A percentile compares a stretch with the other conserved stretches of the same genome.
Evolutionary conservation across 2,329 filamentous ascomycete genomes (phyloP).

Genomic region (Claviceps fusiformis): DNA sequence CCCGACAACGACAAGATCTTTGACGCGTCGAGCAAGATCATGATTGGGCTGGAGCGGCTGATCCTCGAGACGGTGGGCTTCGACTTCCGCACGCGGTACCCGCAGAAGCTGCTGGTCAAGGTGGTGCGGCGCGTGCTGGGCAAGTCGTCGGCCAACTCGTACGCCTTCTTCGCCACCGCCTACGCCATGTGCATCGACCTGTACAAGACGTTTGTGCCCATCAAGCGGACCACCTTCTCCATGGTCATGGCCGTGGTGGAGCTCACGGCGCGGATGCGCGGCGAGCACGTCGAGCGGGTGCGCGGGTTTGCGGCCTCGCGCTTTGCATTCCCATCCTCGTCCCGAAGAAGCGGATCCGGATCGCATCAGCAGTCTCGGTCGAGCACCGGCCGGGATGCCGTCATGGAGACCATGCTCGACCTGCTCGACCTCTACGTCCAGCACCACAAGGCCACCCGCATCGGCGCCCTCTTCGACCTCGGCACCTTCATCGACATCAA

Average conservation of each 20-base stretch:
- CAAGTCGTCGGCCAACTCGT: conserved; percentile 6
- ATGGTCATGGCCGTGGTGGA: conserved; percentile 75
- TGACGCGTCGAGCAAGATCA: conserved; percentile 62
- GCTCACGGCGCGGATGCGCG: conserved; percentile 58
- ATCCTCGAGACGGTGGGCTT: conserved; percentile 90
- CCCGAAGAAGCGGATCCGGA: not conserved
- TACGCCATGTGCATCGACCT: conserved; percentile 79
- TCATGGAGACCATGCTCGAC: conserved; percentile 73
- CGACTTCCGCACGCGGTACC: conserved; percentile 81
- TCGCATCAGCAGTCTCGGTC: conserved; percentile 16
- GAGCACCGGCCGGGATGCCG: conserved; percentile 29
- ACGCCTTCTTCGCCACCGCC: conserved; percentile 48
- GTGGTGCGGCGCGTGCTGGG: conserved; percentile 47
- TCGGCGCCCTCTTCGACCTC: conserved; percentile 59
- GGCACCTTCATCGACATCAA: conserved; percentile 75
- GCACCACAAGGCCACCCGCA: conserved; percentile 57
- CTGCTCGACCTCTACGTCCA: conserved; percentile 87
- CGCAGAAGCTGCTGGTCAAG: conserved; percentile 75
- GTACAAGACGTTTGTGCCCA: conserved; percentile 82
- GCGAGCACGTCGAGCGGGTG: conserved; percentile 37
- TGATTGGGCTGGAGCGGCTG: conserved; percentile 80
- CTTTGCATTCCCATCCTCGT: not conserved
- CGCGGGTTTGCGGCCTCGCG: conserved; percentile 34
- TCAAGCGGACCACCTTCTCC: conserved; percentile 80
- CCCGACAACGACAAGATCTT: conserved; percentile 86